Percentiles rank a stretch among this genome's conserved stretches.
Conservation (phyloP, 208 protist genomes). For the Phytomonas francai region DNA sequence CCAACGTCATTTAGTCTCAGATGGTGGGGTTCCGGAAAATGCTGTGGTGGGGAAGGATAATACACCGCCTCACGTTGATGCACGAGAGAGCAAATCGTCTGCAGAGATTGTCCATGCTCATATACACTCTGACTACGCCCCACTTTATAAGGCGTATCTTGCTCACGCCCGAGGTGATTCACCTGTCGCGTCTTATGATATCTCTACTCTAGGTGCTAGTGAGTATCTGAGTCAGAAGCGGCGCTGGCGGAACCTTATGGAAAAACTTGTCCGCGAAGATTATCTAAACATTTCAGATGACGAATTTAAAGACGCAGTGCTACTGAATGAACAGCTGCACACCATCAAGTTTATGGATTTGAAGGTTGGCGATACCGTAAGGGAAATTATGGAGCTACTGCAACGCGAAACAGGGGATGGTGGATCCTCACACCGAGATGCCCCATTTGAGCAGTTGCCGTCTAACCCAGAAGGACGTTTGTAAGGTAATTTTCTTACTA, state of each 20-base stretch:
- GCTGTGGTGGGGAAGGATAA: not conserved
- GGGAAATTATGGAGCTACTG: constrained; percentile 64
- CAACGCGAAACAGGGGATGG: constrained; percentile 37
- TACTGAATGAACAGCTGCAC: constrained; percentile 74
- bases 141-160: constrained; percentile 56
- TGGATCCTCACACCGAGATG: constrained; percentile 42
- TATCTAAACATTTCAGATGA: constrained; percentile 52
- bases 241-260: constrained; percentile 71
- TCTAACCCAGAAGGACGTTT: constrained; percentile 76
- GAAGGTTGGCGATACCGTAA: constrained; percentile 76
- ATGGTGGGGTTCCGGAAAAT: not conserved
- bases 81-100: not conserved
- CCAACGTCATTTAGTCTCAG: not conserved
- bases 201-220: constrained; percentile 33
- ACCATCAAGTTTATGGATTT: constrained; percentile 84
- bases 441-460: constrained; percentile 40
- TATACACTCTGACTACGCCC: constrained; percentile 27
- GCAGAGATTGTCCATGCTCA: not conserved
- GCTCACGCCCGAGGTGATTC: constrained; percentile 49
- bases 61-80: not conserved
- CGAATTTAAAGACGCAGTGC: constrained; percentile 48
- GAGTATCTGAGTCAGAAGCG: constrained; percentile 40
- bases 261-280: constrained; percentile 63
- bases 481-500: constrained; percentile 13
- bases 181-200: constrained; percentile 47